A percentile compares a stretch with the other conserved stretches of the same genome.
These are phyloP conservation scores for Sporobolomyces pararoseus DNA, from an alignment of 768 basidiomycete genomes.

Conservation along the genomic window DNA sequence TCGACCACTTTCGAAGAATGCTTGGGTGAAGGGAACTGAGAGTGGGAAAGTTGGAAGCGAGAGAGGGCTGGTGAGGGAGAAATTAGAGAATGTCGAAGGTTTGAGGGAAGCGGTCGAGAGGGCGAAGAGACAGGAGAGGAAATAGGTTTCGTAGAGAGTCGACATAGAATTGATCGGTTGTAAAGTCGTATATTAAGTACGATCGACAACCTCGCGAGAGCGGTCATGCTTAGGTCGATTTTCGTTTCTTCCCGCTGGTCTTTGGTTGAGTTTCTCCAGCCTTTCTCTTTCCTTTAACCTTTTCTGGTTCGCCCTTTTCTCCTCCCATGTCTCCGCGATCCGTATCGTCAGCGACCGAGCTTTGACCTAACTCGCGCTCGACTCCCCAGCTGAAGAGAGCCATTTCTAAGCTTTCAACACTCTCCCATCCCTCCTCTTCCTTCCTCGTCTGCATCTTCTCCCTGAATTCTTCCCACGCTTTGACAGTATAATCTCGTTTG, in stretches of 20 bases:
- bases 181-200: no score
- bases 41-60: constrained; percentile 9
- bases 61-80: constrained; percentile 24
- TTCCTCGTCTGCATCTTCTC: constrained; percentile 17
- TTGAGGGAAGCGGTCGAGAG: constrained; percentile 23
- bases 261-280: neutral
- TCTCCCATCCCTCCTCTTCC: constrained; percentile 23
- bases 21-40: constrained; percentile 46
- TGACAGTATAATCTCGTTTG: constrained; percentile 35
- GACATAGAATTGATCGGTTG: no score
- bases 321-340: neutral
- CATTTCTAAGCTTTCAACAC: constrained; percentile 25
- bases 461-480: constrained; percentile 20
- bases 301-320: neutral
- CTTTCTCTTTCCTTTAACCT: neutral
- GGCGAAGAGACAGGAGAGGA: neutral
- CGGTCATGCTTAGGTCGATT: no score
- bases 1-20: constrained; percentile 48
- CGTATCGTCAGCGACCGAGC: neutral
- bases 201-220: no score
- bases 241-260: constrained; percentile 18
- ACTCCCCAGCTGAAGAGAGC: constrained; percentile 33
- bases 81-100: constrained; percentile 26
- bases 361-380: neutral
- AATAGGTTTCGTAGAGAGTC: neutral